These are phyloP conservation scores for Lepidium aucheri DNA, from an alignment of 345 rosid species.

Conservation along the genomic window DNA sequence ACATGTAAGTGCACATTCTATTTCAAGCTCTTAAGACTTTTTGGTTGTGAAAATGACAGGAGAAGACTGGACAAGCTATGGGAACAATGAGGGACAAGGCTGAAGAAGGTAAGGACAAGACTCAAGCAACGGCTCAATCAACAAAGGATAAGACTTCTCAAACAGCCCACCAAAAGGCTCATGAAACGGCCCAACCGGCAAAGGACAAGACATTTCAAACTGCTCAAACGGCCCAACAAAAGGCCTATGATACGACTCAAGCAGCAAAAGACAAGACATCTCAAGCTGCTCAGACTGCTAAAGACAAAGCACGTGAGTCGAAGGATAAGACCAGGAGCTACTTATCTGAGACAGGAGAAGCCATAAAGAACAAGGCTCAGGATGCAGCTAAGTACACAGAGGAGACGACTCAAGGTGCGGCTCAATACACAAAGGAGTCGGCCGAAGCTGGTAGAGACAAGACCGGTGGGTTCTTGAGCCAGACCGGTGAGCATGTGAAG, in stretches of 20 bases:
- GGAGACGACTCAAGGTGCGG: constrained; percentile 29
- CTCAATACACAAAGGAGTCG: constrained; percentile 30
- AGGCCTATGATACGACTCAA: constrained; percentile 13
- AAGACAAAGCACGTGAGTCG: constrained; percentile 24
- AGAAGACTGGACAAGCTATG: constrained; percentile 28
- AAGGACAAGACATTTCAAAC: constrained; percentile 30
- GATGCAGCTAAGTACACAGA: constrained; percentile 27
- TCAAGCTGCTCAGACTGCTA: constrained; percentile 21
- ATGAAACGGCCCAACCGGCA: constrained; percentile 13
- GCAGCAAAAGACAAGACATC: constrained; percentile 20
- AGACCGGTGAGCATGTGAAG: constrained; percentile 56
- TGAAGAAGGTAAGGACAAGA: constrained; percentile 27
- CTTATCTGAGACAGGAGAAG: constrained; percentile 28
- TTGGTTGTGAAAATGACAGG: constrained; percentile 10
- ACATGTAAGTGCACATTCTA: neutral
- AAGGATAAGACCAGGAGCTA: constrained; percentile 33
- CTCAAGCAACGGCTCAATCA: constrained; percentile 14
- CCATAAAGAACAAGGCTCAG: constrained; percentile 28
- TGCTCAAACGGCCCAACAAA: constrained; percentile 23
- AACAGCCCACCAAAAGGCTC: constrained; percentile 18
- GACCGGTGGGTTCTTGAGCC: constrained; percentile 37
- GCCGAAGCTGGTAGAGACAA: constrained; percentile 41
- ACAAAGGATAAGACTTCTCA: constrained; percentile 23
- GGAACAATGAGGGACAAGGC: constrained; percentile 25
- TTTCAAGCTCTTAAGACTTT: neutral